A percentile compares a stretch with the other conserved stretches of the same genome.
Conservation (phyloP, 768 basidiomycete genomes). For the Boletus fagicola region DNA sequence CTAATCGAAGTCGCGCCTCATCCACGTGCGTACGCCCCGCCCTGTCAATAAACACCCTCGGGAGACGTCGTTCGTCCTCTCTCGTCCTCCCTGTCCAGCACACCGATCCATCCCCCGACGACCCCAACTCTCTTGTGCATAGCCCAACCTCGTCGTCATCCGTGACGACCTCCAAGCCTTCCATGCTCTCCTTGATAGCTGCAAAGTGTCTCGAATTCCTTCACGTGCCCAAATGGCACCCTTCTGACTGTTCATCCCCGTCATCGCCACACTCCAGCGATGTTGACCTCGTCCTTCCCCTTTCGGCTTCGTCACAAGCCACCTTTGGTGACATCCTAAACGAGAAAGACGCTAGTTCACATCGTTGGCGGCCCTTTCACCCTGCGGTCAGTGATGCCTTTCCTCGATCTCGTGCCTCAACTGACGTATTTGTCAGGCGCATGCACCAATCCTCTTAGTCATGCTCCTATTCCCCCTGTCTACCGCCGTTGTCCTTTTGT, state of each 20-base stretch:
- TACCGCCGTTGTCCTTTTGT: conserved; percentile 47
- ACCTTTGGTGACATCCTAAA: conserved; percentile 45
- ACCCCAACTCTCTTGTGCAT: neutral
- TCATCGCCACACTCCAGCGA: conserved; percentile 44
- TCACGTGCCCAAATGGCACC: conserved; percentile 42
- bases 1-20: conserved; percentile 53
- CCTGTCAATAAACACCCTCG: conserved; percentile 51
- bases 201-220: conserved; percentile 54
- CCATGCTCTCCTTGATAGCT: conserved; percentile 52
- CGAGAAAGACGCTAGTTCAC: conserved; percentile 37
- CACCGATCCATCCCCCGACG: conserved; percentile 10
- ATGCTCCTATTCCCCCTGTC: conserved; percentile 71
- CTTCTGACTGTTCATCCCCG: conserved; percentile 42
- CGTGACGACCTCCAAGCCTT: conserved; percentile 26
- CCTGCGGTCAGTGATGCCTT: conserved; percentile 35
- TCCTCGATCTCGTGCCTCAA: conserved; percentile 1
- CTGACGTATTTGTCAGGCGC: conserved; percentile 37
- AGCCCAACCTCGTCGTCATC: conserved; percentile 9
- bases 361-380: conserved; percentile 31
- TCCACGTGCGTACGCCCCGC: conserved; percentile 57
- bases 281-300: conserved; percentile 51
- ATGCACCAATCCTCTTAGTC: conserved; percentile 66
- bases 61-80: conserved; percentile 52
- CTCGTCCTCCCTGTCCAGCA: conserved; percentile 38
- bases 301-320: conserved; percentile 50